Evolutionary conservation across 148 eudicot species (phyloP), one percentile per base, ranked within the genome.

Genomic region (Nepenthes gracilis): DNA sequence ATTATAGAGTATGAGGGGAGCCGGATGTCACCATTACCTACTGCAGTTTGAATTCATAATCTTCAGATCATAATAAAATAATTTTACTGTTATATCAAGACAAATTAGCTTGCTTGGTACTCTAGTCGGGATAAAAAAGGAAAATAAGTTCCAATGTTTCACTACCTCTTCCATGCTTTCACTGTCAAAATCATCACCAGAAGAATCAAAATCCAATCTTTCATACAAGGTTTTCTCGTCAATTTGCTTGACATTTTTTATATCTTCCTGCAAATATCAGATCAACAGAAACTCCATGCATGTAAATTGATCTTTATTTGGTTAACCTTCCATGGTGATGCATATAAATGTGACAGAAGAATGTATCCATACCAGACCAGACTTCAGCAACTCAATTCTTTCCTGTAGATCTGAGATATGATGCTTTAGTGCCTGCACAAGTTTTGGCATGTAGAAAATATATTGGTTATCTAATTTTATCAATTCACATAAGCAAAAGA

Each of bases 381-480:
- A 62, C 74, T 82, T 81, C 69, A 86, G 66, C 75, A 75, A 71
- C 75, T 79, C 83, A 47, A 90, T 69, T 60, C 72, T 82, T 49
- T 73, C 83, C 50, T 64, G 75, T 62, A 90, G 74, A 69, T 75
- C 74, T 54, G 69, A 64, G n/a, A 86, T 67, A 66, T 86, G 97
- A 81, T 82, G 86, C 81, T 79, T 90, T 63, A 90, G 77, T 47
- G 80, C 95, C 95, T 90, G 83, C 43, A 81, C 23, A 36, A 35
- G 49, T 1, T 12, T 15, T 11, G 37, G 45, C 9, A 52, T 5
- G 7, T 1, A 14, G 37, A 9, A 54, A 35, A 58, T 32, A 23
- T 14, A 13, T 40, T 40, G 45, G 45, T 40, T 40, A 8, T 40
- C 45, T 9, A 37, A 61, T 40, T 6, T 35, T 6, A 12, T 52